phyloP scores from a whole-genome alignment of 257 asterid genomes.

The Haberlea rhodopensis region DNA sequence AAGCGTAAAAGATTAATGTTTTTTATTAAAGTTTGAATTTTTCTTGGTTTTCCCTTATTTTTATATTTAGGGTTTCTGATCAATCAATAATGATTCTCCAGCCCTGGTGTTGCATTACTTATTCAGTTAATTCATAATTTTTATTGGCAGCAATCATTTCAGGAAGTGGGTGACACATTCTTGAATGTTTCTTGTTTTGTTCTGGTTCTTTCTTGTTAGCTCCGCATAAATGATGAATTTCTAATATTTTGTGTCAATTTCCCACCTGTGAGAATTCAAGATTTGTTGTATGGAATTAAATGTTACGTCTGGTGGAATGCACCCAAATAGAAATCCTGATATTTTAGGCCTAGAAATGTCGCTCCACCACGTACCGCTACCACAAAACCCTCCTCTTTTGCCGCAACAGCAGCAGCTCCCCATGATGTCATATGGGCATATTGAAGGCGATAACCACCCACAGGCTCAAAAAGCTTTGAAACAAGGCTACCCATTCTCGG shows the following conservation, averaged over 20 bases:
- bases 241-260: slow-evolving; percentile 37
- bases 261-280: slow-evolving; percentile 10
- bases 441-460: slow-evolving; percentile 35
- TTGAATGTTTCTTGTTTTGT: not conserved
- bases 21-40: not conserved
- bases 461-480: slow-evolving; percentile 32
- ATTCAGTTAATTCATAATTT: no score
- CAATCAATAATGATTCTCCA: slow-evolving; percentile 11
- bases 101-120: not conserved
- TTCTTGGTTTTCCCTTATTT: not conserved
- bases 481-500: slow-evolving; percentile 38
- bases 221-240: not conserved
- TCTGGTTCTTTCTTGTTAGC: not conserved
- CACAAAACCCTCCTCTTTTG: slow-evolving; percentile 36
- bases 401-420: slow-evolving; percentile 32
- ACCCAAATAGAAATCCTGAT: slow-evolving; percentile 49
- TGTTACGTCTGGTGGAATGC: slow-evolving; percentile 40
- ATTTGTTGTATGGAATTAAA: not conserved
- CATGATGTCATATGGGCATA: slow-evolving; percentile 33
- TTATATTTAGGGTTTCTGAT: slow-evolving; percentile 1
- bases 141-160: not conserved
- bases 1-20: not conserved
- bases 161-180: not conserved
- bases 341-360: slow-evolving; percentile 82
- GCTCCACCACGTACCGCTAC: no score